phyloP scores from a whole-genome alignment of 2,329 filamentous ascomycete species.

The Leptosphaerulina australis region DNA sequence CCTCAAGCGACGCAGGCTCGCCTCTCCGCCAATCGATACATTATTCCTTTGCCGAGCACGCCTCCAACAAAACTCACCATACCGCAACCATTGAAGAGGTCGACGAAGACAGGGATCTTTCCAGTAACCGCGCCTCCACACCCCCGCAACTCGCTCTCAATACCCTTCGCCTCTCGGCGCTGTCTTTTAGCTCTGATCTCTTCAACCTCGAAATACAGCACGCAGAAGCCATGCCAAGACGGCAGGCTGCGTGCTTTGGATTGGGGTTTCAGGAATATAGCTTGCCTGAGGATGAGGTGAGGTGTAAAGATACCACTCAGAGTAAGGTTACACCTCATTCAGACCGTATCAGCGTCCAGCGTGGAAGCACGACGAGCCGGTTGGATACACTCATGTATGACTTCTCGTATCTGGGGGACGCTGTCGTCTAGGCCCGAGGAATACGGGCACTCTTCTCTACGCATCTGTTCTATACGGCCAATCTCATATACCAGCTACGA shows the following conservation, averaged over 20 bases:
- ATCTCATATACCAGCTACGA: neutral
- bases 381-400: slow-evolving; percentile 38
- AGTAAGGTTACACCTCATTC: slow-evolving; percentile 22
- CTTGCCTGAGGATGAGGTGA: slow-evolving; percentile 37
- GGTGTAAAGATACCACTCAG: slow-evolving; percentile 35
- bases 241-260: slow-evolving; percentile 43
- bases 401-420: slow-evolving; percentile 43
- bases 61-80: slow-evolving; percentile 13
- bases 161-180: slow-evolving; percentile 32
- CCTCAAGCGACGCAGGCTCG: slow-evolving; percentile 34
- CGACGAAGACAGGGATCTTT: slow-evolving; percentile 4
- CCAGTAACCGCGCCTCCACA: slow-evolving; percentile 20
- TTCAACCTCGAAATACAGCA: slow-evolving; percentile 37
- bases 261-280: slow-evolving; percentile 44
- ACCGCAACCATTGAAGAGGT: slow-evolving; percentile 14
- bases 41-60: slow-evolving; percentile 27
- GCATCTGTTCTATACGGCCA: neutral
- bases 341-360: slow-evolving; percentile 24
- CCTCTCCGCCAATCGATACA: slow-evolving; percentile 29
- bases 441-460: neutral
- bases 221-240: slow-evolving; percentile 30
- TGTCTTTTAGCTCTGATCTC: slow-evolving; percentile 35
- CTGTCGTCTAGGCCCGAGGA: slow-evolving; percentile 37
- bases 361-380: slow-evolving; percentile 33
- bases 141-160: slow-evolving; percentile 35